phyloP scores from a whole-genome alignment of 1,284 basidiomycete species.

The Grifola frondosa region DNA sequence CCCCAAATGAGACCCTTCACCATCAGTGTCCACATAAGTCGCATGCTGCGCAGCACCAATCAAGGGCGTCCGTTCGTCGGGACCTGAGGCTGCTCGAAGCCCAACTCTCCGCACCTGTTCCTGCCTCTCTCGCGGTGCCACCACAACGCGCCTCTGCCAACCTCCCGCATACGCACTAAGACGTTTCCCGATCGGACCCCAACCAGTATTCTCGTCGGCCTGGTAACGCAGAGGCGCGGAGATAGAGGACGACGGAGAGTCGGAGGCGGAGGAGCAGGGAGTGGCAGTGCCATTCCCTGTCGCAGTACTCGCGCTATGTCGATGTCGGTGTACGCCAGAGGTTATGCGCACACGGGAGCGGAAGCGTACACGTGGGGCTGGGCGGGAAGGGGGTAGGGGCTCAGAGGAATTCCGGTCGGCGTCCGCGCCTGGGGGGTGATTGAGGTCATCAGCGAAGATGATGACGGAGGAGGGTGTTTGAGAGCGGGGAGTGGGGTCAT shows the following conservation, averaged over 20 bases:
- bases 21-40: conserved; percentile 17
- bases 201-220: conserved; percentile 49
- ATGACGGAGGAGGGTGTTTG: conserved; percentile 29
- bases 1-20: conserved; percentile 9
- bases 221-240: conserved; percentile 66
- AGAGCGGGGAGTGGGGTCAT: conserved; percentile 30
- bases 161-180: conserved; percentile 38
- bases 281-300: conserved; percentile 16
- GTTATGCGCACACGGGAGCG: conserved; percentile 58
- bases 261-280: conserved; percentile 47
- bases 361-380: conserved; percentile 46
- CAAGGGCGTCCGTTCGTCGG: conserved; percentile 36
- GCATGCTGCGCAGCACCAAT: conserved; percentile 17
- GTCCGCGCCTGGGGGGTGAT: conserved; percentile 13
- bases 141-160: conserved; percentile 24
- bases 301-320: conserved; percentile 20
- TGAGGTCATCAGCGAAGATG: conserved; percentile 25
- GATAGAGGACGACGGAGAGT: conserved; percentile 69
- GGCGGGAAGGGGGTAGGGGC: conserved; percentile 15
- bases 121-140: background rate
- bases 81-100: conserved; percentile 6
- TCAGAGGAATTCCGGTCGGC: conserved; percentile 19
- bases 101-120: conserved; percentile 1
- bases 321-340: conserved; percentile 41
- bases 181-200: conserved; percentile 58